Evolutionary conservation across 106 monocot genomes (phyloP).

Genomic region (Narthecium ossifragum): DNA sequence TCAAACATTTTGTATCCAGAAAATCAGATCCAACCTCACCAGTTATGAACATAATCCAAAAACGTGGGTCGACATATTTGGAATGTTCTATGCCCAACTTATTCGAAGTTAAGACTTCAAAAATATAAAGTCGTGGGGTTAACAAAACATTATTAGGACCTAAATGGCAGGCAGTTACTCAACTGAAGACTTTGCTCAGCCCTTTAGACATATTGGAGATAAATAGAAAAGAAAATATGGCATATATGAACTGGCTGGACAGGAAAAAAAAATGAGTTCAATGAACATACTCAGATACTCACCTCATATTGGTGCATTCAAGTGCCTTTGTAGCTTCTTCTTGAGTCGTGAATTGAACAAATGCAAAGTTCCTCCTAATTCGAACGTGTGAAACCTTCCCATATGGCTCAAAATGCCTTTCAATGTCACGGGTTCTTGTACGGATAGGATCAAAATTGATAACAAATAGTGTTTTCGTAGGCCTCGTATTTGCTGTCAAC

Average conservation of each 20-base stretch:
- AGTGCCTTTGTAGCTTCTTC: constrained; percentile 78
- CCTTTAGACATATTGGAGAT: neutral
- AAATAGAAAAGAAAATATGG: neutral
- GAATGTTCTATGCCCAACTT: no score
- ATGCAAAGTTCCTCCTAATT: constrained; percentile 77
- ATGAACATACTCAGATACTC: no score
- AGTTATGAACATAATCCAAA: no score
- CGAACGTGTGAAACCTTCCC: constrained; percentile 68
- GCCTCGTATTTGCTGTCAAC: constrained; percentile 31
- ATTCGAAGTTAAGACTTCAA: no score
- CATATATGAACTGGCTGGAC: neutral
- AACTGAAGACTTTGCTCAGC: neutral
- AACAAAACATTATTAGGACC: neutral
- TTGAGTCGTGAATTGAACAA: constrained; percentile 78
- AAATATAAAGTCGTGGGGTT: neutral
- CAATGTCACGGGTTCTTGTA: constrained; percentile 62
- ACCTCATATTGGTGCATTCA: constrained; percentile 70
- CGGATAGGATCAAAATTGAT: constrained; percentile 73
- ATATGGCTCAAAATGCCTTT: constrained; percentile 77
- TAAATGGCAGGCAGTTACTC: no score
- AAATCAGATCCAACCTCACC: no score
- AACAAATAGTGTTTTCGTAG: constrained; percentile 71
- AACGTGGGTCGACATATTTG: no score
- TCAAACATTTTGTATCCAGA: no score
- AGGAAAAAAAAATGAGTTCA: neutral